Percentiles rank a stretch among this genome's conserved stretches.
Conservation (phyloP, 305 asterid genomes). For the Plantago lanceolata region DNA sequence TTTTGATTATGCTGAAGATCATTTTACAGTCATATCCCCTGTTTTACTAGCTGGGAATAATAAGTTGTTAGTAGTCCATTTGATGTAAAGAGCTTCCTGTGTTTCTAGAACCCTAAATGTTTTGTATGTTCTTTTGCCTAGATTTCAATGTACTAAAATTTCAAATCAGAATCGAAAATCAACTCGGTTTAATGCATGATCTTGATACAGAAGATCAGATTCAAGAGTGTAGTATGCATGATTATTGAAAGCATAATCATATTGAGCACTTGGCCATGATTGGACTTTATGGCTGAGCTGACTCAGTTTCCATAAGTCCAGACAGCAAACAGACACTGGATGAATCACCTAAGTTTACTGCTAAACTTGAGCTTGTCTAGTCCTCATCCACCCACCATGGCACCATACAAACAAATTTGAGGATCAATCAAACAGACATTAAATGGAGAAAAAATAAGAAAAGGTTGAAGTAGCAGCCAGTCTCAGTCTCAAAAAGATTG, state of each 20-base stretch:
- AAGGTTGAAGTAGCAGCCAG: neutral
- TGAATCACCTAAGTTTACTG: neutral
- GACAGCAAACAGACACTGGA: neutral
- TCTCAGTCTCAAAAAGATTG: neutral
- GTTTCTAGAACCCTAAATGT: too few relatives aligned
- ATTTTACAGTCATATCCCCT: neutral
- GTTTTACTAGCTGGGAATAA: too few relatives aligned
- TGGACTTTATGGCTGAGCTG: neutral
- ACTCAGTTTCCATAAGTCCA: conserved; percentile 1
- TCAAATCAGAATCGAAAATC: too few relatives aligned
- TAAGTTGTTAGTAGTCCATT: too few relatives aligned
- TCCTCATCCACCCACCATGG: neutral
- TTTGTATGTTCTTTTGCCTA: too few relatives aligned
- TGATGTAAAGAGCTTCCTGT: too few relatives aligned
- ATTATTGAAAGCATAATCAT: too few relatives aligned
- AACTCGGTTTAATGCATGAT: neutral
- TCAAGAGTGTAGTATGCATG: too few relatives aligned
- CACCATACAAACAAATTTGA: too few relatives aligned
- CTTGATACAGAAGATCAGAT: neutral
- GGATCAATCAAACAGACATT: too few relatives aligned
- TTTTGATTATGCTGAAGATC: neutral
- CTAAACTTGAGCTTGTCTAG: neutral
- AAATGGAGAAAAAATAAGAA: neutral
- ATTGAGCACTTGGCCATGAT: neutral
- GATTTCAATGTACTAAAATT: too few relatives aligned